Evolutionary conservation across 306 rosid species (phyloP), one percentile per base, ranked within the genome.

Genomic region (Pterocarpus santalinus): DNA sequence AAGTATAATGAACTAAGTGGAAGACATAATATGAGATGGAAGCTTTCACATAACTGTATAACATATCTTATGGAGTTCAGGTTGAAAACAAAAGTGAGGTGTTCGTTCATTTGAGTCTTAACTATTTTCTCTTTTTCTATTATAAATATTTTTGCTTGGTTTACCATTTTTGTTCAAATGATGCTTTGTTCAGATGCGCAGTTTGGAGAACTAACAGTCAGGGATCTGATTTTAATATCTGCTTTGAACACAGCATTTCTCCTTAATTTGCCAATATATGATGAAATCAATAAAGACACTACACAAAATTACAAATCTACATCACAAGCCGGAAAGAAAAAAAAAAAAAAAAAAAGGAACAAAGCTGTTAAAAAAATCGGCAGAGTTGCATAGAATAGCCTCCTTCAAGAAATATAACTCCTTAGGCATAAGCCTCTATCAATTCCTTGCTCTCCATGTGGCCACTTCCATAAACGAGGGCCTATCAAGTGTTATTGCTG

Each of bases 231-330:
- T 84, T 65, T 90, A 83, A 87, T 94, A 63, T 92, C 85, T 56
- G 92, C 88, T 35, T 64, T 87, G 80, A 88, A 89, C 85, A 76
- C 92, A 14, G 90, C 84, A 86, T 84, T 88, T 84, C 97, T 90
- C 86, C 94, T 90, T 77, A 88, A 87, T 72, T 91, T 91, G 89
- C 89, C 94, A 34, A 46, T 91, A 69, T 60, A 76, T 55, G 28
- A 33, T 22, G 69, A 63, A 53, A 64, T 33, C 14, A 51, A 32
- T 76, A 60, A 4, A 51, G 17, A 51, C 4, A 41, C 69, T 72
- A 64, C 65, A 55, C 47, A 46, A 22, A 22, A 22, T 22, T 2
- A 73, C 33, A 65, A 55, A 70, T 62, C 13, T 69, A 82, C 78
- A 60, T 5, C 5, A 3, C 5, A 13, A 51, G 17, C 16, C 16